Base-by-base conservation (phyloP, 2,329 filamentous ascomycete genomes). In the Penicillium sp. region DNA sequence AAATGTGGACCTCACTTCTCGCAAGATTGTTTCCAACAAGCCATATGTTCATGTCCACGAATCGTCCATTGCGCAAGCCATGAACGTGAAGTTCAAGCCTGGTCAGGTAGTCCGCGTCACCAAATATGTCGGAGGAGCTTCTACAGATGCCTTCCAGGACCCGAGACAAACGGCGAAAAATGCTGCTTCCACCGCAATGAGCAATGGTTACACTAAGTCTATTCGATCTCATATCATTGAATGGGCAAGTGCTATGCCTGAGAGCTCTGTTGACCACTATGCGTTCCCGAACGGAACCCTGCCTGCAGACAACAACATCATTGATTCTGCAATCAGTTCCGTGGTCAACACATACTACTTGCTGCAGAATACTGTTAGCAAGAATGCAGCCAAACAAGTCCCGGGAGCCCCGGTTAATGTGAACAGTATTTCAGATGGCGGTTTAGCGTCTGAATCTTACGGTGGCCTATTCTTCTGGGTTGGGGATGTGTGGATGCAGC, bases 101-200 rank as follows among this genome's bases (percentile, higher is more conserved):
- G 81, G 82, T 1, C 63, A 81, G 56, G 78, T 78, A 0, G 75
- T 82, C 3, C 81, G 76, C 1, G 69, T 90, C 39, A 81, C 78
- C 40, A 91, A 91, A 62, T 90, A 80, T 58, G 78, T 90, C 13
- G 88, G 88, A 23, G 80, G 78, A 42, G 87, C 88, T 3, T 88
- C 87, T 1, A 81, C 80, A 0, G 88, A 90, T 67, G 86, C 85
- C 0, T 90, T 89, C 62, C 54, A 72, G 0, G 72, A 86, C 55
- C 81, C 87, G 0, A 73, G 81, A 51, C 61, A 67, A 1, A 75
- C 78, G 1, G 88, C 88, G 1, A 75, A 76, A 51, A 66, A 77
- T 5, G 85, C 85, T 2, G 83, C 81, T 0, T 63, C 74, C 5
- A 67, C 70, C 1, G 86, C 77, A 30, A 73, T 77, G 48, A 61